Evolutionary conservation across 148 eudicot genomes (phyloP).

Genomic region (Silene conica): DNA sequence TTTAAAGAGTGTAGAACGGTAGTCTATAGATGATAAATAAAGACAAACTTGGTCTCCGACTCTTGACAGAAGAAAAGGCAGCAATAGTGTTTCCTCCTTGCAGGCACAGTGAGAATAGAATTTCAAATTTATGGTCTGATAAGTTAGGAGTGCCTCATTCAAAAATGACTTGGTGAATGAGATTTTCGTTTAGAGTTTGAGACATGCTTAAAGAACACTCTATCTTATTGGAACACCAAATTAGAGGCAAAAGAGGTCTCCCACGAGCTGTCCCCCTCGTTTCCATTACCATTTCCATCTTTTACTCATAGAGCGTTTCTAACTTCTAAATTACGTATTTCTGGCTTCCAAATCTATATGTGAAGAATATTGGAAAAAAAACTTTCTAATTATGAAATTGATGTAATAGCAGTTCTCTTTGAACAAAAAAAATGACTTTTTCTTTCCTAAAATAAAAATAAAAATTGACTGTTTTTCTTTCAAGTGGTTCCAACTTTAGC

Average conservation of each 20-base stretch:
- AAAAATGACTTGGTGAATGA: background rate
- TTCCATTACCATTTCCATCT: too few relatives aligned
- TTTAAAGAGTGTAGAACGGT: background rate
- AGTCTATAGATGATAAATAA: background rate
- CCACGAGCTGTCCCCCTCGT: too few relatives aligned
- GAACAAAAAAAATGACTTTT: too few relatives aligned
- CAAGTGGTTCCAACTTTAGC: background rate
- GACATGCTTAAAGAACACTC: too few relatives aligned
- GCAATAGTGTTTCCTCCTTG: background rate
- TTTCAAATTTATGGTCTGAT: background rate
- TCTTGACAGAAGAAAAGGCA: background rate
- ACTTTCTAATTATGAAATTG: too few relatives aligned
- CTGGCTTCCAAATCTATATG: background rate
- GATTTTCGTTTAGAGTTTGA: background rate
- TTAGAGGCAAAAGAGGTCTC: too few relatives aligned
- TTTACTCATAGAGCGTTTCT: too few relatives aligned
- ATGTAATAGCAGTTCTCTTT: too few relatives aligned
- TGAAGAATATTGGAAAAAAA: background rate
- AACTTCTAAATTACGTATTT: background rate
- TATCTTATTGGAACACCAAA: too few relatives aligned
- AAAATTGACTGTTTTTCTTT: too few relatives aligned
- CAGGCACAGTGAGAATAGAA: background rate
- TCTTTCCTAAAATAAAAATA: too few relatives aligned
- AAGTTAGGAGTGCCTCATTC: background rate
- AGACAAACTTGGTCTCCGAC: background rate